Base-by-base conservation (phyloP, 768 basidiomycete species). In the Naganishia vaughanmartiniae region DNA sequence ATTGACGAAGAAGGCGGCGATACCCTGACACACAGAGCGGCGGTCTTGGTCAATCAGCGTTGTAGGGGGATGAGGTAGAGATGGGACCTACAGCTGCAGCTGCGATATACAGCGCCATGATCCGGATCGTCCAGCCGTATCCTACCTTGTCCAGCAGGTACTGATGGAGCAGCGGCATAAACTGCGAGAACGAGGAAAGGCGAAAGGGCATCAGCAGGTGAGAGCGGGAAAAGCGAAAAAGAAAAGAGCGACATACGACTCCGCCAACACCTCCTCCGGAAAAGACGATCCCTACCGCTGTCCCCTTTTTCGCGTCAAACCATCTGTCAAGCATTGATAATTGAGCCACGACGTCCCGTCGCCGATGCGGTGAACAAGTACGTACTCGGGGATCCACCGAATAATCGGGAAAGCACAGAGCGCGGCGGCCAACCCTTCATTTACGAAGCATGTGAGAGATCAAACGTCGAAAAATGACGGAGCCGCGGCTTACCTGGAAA, bases 181-280 rank as follows among this genome's bases (percentile, higher is more conserved):
- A 74, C 74, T 74, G 57, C 17, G 31, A 28, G 21, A n/a, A n/a
- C n/a, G n/a, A n/a, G n/a, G n/a, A n/a, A n/a, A n/a, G n/a, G n/a
- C n/a, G n/a, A 46, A 28, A 54, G 28, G 28, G 31, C 11, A 39
- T 51, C 5, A 4, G 48, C 7, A 26, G 7, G 46, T 17, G 15
- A 4, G 42, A 42, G 42, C 15, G 51, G 28, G 28, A 15, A 24
- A 12, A 46, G 54, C 21, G 24, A 28, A 45, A 28, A 28, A n/a
- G 21, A 42, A 10, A 19, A 21, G 6, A 45, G 28, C 21, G 1
- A 63, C 72, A 71, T 33, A 74, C 74, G 15, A 69, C 71, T 26
- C 74, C 74, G 2, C 74, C 74, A 12, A 74, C 74, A 7, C 74
- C 72, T 53, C 72, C 72, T 28, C 74, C 74, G 11, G 72, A 70